Base-by-base conservation (phyloP, 2,329 filamentous ascomycete species). In the Colletotrichum sansevieriae region DNA sequence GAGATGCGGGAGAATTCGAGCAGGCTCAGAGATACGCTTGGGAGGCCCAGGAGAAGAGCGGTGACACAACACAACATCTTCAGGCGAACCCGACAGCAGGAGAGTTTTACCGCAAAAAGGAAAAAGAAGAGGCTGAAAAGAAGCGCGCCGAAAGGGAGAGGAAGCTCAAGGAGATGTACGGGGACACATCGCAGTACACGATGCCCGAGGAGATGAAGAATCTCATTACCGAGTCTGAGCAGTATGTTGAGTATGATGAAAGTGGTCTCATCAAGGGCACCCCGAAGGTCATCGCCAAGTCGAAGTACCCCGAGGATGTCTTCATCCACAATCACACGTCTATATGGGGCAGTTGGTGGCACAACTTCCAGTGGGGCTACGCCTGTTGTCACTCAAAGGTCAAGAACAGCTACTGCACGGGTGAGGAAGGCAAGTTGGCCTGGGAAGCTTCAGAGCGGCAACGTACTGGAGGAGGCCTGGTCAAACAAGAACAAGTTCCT, bases 331-430 rank as follows among this genome's bases (percentile, higher is more conserved):
- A 99, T 76, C 96, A 99, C 81, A 94, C 89, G 3, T 91, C 92
- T 0, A 91, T 97, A 3, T 99, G 94, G 93, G 96, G 96, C 56
- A 97, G 94, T 75, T 99, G 96, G 96, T 99, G 96, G 96, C 88
- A 90, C 61, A 90, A 93, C 76, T 98, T 98, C 82, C 88, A 91
- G 79, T 99, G 96, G 96, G 96, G 96, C 1, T 99, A 97, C 79
- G 88, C 92, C 22, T 99, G 96, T 79, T 99, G 96, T 83, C 94
- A 97, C 78, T 97, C 94, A 0, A 91, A 90, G 22, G 88, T 97
- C 71, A 98, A 97, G 82, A 98, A 99, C 80, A 97, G 94, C 75
- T 99, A 98, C 76, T 99, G 96, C 79, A 98, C 95, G 0, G 96
- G 96, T 29, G 93, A 96, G 70, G 93, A 92, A 67, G 96, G 96